phyloP scores from a whole-genome alignment of 2,329 filamentous ascomycete species.

The Pseudopithomyces chartarum region DNA sequence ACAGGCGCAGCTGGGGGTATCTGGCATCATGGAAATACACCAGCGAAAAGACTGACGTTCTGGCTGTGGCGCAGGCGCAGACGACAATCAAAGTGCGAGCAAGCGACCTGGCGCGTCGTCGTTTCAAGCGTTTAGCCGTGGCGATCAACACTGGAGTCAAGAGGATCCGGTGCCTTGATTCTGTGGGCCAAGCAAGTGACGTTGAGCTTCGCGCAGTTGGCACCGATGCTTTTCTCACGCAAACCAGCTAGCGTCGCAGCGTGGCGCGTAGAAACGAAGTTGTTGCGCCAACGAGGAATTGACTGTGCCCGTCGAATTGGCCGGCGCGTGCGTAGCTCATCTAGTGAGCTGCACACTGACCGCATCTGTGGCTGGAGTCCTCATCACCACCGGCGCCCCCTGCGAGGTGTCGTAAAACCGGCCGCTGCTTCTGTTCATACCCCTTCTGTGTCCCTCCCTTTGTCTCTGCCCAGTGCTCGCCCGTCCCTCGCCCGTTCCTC shows the following conservation, averaged over 20 bases:
- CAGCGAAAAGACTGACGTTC: background rate
- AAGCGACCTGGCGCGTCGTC: constrained; percentile 5
- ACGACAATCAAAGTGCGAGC: background rate
- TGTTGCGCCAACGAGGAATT: constrained; percentile 3
- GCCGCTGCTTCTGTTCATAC: background rate
- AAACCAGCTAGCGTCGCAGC: background rate
- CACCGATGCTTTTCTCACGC: constrained; percentile 6
- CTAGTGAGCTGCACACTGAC: constrained; percentile 7
- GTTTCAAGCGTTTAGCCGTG: constrained; percentile 15
- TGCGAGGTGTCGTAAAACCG: background rate
- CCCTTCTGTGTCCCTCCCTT: background rate
- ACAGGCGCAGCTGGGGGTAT: background rate
- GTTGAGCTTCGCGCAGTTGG: background rate
- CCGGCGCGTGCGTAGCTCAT: background rate
- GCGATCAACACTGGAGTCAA: constrained; percentile 6
- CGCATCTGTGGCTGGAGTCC: constrained; percentile 5
- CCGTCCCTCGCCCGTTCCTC: background rate
- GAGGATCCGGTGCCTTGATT: constrained; percentile 9
- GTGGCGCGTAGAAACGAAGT: background rate
- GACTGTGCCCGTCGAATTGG: background rate
- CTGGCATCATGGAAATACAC: background rate
- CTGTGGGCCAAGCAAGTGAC: constrained; percentile 12
- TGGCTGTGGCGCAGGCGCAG: background rate
- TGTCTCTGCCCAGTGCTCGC: background rate
- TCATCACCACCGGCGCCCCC: background rate